Evolutionary conservation across 1,139 yeast genomes (phyloP).

Genomic region (Scheffersomyces quercinus): DNA sequence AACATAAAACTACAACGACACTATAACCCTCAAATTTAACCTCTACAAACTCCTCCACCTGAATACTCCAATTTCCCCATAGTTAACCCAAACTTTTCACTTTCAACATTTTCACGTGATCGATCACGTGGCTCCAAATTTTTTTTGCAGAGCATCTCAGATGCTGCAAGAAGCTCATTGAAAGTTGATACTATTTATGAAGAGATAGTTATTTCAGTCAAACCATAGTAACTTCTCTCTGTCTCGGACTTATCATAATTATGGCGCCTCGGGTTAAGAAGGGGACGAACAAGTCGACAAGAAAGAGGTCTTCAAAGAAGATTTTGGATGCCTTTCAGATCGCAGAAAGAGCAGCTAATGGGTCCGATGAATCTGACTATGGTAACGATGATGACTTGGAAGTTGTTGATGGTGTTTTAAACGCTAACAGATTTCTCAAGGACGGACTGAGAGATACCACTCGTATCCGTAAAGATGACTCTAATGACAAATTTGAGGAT

Average conservation of each 20-base stretch:
- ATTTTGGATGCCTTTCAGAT: constrained; percentile 48
- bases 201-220: too few relatives aligned
- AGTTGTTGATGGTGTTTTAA: constrained; percentile 43
- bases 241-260: too few relatives aligned
- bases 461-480: constrained; percentile 22
- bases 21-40: too few relatives aligned
- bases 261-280: constrained; percentile 2
- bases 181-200: too few relatives aligned
- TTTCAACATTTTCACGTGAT: not conserved
- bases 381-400: constrained; percentile 20
- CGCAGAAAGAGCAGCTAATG: constrained; percentile 41
- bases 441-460: constrained; percentile 5
- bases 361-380: constrained; percentile 10
- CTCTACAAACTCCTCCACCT: too few relatives aligned
- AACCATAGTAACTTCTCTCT: too few relatives aligned
- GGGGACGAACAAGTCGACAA: constrained; percentile 23
- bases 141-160: not conserved
- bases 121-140: not conserved
- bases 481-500: constrained; percentile 47
- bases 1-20: too few relatives aligned
- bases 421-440: constrained; percentile 39
- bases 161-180: too few relatives aligned
- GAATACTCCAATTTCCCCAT: too few relatives aligned
- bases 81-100: too few relatives aligned
- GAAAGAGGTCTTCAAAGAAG: constrained; percentile 37